Evolutionary conservation across 31 red algal species (phyloP).

Genomic region (Asparagopsis taxiformis): DNA sequence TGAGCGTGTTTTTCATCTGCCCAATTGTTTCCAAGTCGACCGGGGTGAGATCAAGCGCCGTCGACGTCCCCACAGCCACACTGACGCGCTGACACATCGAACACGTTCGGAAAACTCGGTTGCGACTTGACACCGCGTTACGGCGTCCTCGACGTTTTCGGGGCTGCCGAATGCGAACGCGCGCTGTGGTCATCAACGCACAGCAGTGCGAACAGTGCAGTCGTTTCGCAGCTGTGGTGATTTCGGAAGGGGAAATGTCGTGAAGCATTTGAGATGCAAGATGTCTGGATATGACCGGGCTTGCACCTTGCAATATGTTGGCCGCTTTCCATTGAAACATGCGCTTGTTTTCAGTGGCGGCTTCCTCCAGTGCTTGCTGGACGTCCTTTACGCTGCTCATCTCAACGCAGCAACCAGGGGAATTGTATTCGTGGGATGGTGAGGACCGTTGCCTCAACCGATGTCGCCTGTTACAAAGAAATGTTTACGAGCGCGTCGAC

Average conservation of each 20-base stretch:
- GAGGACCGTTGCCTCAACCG: no score
- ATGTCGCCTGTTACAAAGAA: no score
- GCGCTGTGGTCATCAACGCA: constrained; percentile 9
- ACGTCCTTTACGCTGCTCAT: no score
- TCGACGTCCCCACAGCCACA: not conserved
- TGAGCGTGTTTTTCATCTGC: not conserved
- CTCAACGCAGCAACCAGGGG: no score
- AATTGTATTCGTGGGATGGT: no score
- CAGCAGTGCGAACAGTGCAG: constrained; percentile 25
- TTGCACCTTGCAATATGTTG: constrained; percentile 11
- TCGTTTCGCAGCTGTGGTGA: constrained; percentile 28
- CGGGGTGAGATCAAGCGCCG: not conserved
- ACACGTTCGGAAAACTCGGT: constrained; percentile 22
- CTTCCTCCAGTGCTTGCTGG: no score
- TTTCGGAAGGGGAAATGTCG: constrained; percentile 12
- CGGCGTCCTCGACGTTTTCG: constrained; percentile 5
- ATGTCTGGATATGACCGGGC: constrained; percentile 13
- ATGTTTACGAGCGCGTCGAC: no score
- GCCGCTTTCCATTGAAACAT: constrained; percentile 19
- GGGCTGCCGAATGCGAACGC: constrained; percentile 15
- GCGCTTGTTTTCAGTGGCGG: no score
- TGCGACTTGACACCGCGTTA: not conserved
- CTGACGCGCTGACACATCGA: constrained; percentile 4
- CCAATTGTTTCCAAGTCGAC: not conserved
- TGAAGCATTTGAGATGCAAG: not conserved